phyloP scores from a whole-genome alignment of 257 asterid genomes.

The Thymus quinquecostatus region DNA sequence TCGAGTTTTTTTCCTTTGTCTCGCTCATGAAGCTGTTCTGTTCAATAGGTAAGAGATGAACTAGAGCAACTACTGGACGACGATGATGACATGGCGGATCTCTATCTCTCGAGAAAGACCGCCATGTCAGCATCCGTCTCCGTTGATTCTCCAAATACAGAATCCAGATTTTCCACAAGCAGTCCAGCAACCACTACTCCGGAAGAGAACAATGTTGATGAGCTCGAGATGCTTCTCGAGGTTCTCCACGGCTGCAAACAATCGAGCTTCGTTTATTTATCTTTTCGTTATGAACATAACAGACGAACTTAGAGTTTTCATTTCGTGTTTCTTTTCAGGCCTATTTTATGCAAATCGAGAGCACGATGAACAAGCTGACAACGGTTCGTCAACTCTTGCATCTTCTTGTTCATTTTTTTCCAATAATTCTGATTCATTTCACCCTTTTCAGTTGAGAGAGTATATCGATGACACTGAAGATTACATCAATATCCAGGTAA shows the following conservation, averaged over 20 bases:
- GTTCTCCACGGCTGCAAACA: conserved; percentile 32
- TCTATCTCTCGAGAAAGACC: conserved; percentile 70
- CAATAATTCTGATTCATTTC: background rate
- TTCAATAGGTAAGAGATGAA: conserved; percentile 81
- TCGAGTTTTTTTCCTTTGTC: background rate
- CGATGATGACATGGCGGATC: conserved; percentile 91
- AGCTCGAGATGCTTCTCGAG: conserved; percentile 96
- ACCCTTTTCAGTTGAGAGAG: conserved; percentile 67
- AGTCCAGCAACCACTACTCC: conserved; percentile 49
- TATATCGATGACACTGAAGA: conserved; percentile 95
- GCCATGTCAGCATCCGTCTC: conserved; percentile 47
- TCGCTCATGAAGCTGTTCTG: background rate
- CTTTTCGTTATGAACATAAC: background rate
- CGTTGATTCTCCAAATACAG: conserved; percentile 13
- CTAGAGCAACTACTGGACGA: conserved; percentile 86
- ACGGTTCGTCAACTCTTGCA: conserved; percentile 48
- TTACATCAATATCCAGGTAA: conserved; percentile 93
- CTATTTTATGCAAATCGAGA: conserved; percentile 84
- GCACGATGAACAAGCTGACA: conserved; percentile 83
- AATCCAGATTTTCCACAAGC: conserved; percentile 56
- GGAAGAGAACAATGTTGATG: conserved; percentile 77
- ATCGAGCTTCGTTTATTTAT: background rate
- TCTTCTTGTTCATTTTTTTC: background rate
- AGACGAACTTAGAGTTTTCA: background rate
- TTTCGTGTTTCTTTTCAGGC: conserved; percentile 54